Evolutionary conservation across 2,329 filamentous ascomycete species (phyloP).

Genomic region (Elsinoe batatas): DNA sequence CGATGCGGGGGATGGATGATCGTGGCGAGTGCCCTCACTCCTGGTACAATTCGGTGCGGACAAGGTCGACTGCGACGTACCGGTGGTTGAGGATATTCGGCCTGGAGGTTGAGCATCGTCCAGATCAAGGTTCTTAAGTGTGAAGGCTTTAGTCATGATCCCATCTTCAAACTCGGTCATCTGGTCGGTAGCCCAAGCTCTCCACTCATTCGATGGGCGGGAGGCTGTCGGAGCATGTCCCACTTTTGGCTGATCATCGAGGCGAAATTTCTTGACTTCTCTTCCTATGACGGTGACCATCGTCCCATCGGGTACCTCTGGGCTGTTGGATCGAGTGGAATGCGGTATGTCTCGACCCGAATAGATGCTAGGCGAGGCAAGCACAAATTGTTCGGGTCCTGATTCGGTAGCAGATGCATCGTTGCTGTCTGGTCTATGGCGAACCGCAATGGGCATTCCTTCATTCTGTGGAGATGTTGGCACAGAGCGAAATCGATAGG

Average conservation of each 20-base stretch:
- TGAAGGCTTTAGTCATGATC: constrained; percentile 23
- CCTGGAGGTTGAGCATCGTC: neutral
- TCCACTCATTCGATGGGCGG: constrained; percentile 36
- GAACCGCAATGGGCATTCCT: constrained; percentile 12
- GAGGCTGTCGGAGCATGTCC: constrained; percentile 16
- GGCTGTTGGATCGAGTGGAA: constrained; percentile 25
- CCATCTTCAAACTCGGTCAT: constrained; percentile 29
- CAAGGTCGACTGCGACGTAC: neutral
- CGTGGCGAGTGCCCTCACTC: neutral
- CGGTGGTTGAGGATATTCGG: neutral
- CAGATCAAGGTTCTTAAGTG: constrained; percentile 17
- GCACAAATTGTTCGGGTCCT: constrained; percentile 12
- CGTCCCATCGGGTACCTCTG: constrained; percentile 23
- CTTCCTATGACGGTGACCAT: constrained; percentile 36
- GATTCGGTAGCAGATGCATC: neutral
- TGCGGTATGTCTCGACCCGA: constrained; percentile 34
- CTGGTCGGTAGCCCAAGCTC: constrained; percentile 37
- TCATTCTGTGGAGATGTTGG: constrained; percentile 15
- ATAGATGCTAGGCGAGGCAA: constrained; percentile 39
- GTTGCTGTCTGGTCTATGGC: neutral
- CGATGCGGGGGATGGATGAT: neutral
- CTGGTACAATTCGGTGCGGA: neutral
- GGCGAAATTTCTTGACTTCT: constrained; percentile 35
- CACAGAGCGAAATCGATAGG: constrained; percentile 24
- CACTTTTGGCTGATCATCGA: constrained; percentile 22